These are phyloP conservation scores for Fusarium lyarnte DNA, from an alignment of 2,329 filamentous ascomycete genomes.

Conservation along the genomic window DNA sequence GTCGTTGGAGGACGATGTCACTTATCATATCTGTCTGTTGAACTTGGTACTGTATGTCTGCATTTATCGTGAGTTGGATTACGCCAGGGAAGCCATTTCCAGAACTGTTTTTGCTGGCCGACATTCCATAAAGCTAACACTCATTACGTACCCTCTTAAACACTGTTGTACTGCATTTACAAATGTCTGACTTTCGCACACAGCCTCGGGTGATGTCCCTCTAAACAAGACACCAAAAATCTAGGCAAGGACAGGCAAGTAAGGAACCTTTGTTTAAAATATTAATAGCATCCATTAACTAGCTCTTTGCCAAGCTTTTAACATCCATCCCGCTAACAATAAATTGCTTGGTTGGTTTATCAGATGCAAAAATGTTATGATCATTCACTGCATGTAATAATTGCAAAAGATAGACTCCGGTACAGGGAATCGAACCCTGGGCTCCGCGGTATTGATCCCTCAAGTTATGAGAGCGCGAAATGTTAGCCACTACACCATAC, in stretches of 20 bases:
- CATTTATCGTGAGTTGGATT: not conserved
- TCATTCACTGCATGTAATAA: not conserved
- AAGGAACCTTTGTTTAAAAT: not conserved
- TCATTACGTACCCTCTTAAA: no score
- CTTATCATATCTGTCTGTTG: not conserved
- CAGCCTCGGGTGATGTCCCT: accelerated
- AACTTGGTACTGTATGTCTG: not conserved
- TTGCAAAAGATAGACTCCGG: constrained; percentile 28
- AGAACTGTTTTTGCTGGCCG: not conserved
- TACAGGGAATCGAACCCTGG: constrained; percentile 45
- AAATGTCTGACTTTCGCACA: not conserved
- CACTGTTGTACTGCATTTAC: not conserved
- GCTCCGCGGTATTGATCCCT: constrained; percentile 40
- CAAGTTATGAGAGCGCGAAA: constrained; percentile 46
- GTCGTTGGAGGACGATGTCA: not conserved
- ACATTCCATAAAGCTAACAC: not conserved
- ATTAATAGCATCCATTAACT: not conserved
- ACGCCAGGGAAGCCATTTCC: not conserved
- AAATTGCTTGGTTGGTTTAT: no score
- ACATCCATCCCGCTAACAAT: no score
- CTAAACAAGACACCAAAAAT: not conserved
- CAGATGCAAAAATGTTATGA: not conserved
- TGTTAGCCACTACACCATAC: constrained; percentile 50
- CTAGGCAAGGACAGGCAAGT: not conserved
- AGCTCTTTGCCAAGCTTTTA: not conserved